Base-by-base conservation (phyloP, 164 flowering plant species). In the Platanus orientalis region DNA sequence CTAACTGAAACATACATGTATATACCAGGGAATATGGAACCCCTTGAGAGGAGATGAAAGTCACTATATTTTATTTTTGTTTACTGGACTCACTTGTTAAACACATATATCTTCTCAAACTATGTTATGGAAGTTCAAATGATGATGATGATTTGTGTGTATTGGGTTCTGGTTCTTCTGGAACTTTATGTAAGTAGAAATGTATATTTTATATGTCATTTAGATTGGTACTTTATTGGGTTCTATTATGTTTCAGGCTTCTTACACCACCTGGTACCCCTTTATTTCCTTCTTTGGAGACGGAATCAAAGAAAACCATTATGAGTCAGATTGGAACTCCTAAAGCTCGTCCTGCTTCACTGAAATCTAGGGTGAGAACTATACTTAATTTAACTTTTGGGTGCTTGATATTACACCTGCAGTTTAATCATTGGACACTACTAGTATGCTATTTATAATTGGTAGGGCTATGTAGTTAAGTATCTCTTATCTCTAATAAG, bases 201-300 rank as follows among this genome's bases (percentile, higher is more conserved):
- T n/a, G 7, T 24, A 13, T 21, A 23, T 20, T 27, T 10, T 13
- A 4, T 13, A 34, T 17, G 34, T 39, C 28, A 12, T 40, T 53
- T 28, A 1, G 21, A 17, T 24, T 32, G 17, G 49, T 53, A 36
- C 39, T 44, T 17, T 45, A 56, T 63, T 28, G 58, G 21, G 10
- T 26, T 29, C 16, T 57, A 28, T 36, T 63, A 19, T 72, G 51
- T 66, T 70, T 69, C 84, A 93, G 97, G 98, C 97, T 93, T 74
- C 77, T 93, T 36, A 86, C 98, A 17, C 97, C 98, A 32, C 95
- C 98, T 50, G 87, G 85, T 11, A 87, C 88, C 24, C 97, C 98
- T 51, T 87, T 89, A 40, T 82, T 87, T 61, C 88, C 91, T 75
- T 88, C 95, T 10, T 49, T 85, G 78, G 90, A 85, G 71, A 79